Evolutionary conservation across 2,329 filamentous ascomycete species (phyloP).

Genomic region (Colletotrichum siamense): DNA sequence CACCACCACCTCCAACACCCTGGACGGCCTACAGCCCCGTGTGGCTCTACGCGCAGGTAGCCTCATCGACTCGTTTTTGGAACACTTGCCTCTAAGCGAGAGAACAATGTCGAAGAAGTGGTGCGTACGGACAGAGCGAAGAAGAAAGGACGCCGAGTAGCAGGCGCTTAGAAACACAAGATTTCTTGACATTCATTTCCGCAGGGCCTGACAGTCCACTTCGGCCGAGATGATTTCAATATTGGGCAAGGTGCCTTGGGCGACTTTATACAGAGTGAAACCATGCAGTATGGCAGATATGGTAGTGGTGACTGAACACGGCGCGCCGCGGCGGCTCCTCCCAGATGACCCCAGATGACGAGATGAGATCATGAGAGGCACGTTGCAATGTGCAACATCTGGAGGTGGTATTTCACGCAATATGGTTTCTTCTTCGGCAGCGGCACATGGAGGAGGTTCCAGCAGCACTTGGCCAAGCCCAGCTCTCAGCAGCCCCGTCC

Average conservation of each 20-base stretch:
- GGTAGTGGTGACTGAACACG: neutral
- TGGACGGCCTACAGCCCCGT: neutral
- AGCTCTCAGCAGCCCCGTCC: neutral
- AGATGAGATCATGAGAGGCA: neutral
- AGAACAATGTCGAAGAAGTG: neutral
- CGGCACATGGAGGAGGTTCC: neutral
- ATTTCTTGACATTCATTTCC: neutral
- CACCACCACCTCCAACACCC: neutral
- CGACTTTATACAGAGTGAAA: neutral
- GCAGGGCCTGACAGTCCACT: neutral
- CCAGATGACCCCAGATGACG: neutral
- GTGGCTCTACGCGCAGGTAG: neutral
- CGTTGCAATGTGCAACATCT: neutral
- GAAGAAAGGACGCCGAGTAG: neutral
- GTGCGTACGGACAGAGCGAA: neutral
- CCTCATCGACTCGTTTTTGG: neutral
- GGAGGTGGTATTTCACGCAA: neutral
- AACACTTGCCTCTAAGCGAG: neutral
- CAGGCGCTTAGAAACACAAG: neutral
- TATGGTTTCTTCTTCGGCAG: constrained; percentile 1
- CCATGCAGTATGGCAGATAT: neutral
- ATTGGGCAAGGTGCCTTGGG: neutral
- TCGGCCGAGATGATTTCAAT: neutral
- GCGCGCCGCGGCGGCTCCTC: neutral
- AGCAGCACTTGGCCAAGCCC: neutral